These are phyloP conservation scores for Apostasia shenzhenica DNA, from an alignment of 106 monocot genomes.

Conservation along the genomic window DNA sequence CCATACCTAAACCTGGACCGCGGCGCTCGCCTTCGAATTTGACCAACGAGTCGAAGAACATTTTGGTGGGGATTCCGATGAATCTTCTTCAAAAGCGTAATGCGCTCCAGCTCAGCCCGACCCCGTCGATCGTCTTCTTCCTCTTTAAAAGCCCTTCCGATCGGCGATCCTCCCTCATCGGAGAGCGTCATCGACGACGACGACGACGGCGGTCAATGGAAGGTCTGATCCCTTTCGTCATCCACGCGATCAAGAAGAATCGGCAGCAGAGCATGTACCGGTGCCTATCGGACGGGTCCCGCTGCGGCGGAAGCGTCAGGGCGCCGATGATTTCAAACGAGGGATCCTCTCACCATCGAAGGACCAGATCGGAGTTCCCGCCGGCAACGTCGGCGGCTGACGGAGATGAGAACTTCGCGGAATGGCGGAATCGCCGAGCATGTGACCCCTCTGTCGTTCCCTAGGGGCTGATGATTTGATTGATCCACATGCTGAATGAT, in stretches of 20 bases:
- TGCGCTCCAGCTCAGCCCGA: background rate
- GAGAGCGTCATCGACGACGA: too few species aligned
- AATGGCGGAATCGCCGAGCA: too few species aligned
- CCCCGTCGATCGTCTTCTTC: background rate
- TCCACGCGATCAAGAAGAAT: constrained; percentile 8
- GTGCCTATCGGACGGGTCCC: constrained; percentile 2
- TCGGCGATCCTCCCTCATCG: background rate
- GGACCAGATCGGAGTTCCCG: constrained; percentile 12
- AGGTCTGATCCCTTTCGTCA: constrained; percentile 3
- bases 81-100: background rate
- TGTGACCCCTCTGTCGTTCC: too few species aligned
- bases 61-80: too few species aligned
- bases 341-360: constrained; percentile 9
- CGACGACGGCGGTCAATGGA: background rate
- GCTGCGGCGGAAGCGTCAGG: constrained; percentile 3
- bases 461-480: too few species aligned
- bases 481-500: too few species aligned
- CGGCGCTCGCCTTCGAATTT: too few species aligned
- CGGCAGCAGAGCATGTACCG: background rate
- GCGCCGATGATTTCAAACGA: background rate
- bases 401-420: constrained; percentile 13
- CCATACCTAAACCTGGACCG: too few species aligned
- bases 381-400: background rate
- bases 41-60: too few species aligned
- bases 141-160: background rate